A percentile compares a stretch with the other conserved stretches of the same genome.
phyloP scores from a whole-genome alignment of 257 asterid genomes.

The Paulownia fortunei region DNA sequence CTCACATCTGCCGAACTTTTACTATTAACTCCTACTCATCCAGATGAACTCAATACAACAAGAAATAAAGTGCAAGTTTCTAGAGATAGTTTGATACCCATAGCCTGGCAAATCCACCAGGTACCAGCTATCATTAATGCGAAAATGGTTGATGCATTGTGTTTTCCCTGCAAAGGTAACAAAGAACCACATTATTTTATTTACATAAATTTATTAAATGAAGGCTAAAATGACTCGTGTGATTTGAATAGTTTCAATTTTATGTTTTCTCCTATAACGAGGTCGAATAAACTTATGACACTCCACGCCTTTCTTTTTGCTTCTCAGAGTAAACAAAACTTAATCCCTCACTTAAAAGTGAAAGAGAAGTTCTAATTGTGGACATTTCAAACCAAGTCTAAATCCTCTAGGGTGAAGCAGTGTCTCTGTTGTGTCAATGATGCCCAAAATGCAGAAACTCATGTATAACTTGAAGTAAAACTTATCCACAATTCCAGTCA shows the following conservation, averaged over 20 bases:
- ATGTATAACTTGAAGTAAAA: not conserved
- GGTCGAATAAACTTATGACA: not conserved
- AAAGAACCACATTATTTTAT: not conserved
- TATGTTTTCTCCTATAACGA: not conserved
- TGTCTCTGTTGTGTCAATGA: not conserved
- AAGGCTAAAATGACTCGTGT: not conserved
- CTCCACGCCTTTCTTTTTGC: not conserved
- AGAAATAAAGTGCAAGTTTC: not conserved
- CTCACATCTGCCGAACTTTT: not conserved
- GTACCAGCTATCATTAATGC: slow-evolving; percentile 88
- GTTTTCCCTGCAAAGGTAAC: slow-evolving; percentile 85
- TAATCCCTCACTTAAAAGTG: too few species aligned
- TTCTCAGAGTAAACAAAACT: too few species aligned
- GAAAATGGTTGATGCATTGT: slow-evolving; percentile 98
- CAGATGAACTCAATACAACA: not conserved
- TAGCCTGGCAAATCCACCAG: slow-evolving; percentile 99
- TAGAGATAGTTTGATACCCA: slow-evolving; percentile 58
- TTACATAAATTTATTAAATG: not conserved
- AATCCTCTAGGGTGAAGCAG: not conserved
- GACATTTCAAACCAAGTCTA: not conserved
- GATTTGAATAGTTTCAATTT: not conserved
- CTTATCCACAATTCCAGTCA: not conserved
- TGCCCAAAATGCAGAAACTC: not conserved
- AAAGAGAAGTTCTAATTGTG: not conserved
- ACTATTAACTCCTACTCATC: not conserved